Evolutionary conservation across 164 flowering plant genomes (phyloP), one percentile per base, ranked within the genome.

Genomic region (Liriodendron chinense): DNA sequence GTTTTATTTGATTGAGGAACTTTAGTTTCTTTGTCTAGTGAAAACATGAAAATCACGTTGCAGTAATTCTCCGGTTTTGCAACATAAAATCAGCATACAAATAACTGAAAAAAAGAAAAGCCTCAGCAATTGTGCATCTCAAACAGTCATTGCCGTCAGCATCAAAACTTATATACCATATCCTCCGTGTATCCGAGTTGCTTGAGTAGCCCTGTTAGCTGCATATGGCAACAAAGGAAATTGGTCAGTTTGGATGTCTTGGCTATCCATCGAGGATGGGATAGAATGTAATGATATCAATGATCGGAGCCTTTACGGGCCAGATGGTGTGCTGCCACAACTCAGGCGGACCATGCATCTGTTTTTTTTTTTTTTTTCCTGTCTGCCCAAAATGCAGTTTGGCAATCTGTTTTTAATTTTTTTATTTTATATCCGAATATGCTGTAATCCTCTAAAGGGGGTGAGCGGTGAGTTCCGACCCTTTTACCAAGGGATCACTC

Each of bases 101-200:
- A 8, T 20, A n/a, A 24, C 9, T 0, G 23, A 22, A 47, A 20
- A 67, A 65, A 65, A 65, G 22, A 23, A 1, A 24, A 12, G 26
- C 26, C 34, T 0, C 26, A 25, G 26, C 68, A 65, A 12, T 28
- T 22, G 16, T 16, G 47, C 47, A 26, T 26, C 18, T 28, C n/a
- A 24, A 20, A 67, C 26, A 10, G 13, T 18, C n/a, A 26, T 4
- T 16, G 69, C 5, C 9, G 47, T 3, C 43, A 6, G 7, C n/a
- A 13, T 91, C 84, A 95, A 80, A 95, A 95, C 80, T 95, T 95
- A 86, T 91, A 95, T 47, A 93, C 99, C 99, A 93, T 95, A 47
- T 88, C 85, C 79, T 91, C 96, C 0, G 92, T 89, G 75, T 93
- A 95, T 72, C 97, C 97, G 20, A 90, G 85, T 8, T 95, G 92